Percentiles rank a stretch among this genome's conserved stretches.
Conservation (phyloP, 2,329 filamentous ascomycete genomes). For the Aspergillus sp. region DNA sequence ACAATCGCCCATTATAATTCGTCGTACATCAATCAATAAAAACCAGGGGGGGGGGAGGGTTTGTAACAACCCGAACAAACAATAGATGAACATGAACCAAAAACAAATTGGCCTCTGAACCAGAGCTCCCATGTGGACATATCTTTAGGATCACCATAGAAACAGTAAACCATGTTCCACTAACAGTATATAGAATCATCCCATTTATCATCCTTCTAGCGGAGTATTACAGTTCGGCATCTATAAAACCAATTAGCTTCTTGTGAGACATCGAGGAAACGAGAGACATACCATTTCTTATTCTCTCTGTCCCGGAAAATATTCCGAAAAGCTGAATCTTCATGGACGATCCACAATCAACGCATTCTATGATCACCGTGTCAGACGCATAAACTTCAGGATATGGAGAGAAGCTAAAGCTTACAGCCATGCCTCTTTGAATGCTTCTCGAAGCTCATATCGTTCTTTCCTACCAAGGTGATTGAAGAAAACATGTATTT, state of each 20-base stretch:
- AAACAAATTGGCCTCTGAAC: neutral
- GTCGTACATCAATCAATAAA: neutral
- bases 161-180: neutral
- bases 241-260: neutral
- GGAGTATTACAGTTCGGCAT: neutral
- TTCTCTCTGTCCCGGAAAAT: neutral
- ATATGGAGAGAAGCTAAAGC: neutral
- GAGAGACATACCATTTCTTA: neutral
- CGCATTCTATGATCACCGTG: neutral
- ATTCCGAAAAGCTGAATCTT: neutral
- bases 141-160: neutral
- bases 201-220: neutral
- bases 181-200: neutral
- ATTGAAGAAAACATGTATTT: neutral
- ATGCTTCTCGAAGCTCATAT: neutral
- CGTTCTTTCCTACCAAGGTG: neutral
- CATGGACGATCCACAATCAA: neutral
- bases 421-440: neutral
- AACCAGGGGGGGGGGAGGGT: too few relatives aligned
- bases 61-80: neutral
- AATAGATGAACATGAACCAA: neutral
- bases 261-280: neutral
- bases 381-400: neutral
- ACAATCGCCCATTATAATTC: too few relatives aligned
- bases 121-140: neutral